These are phyloP conservation scores for Ophiostoma ips DNA, from an alignment of 2,329 filamentous ascomycete genomes.

Conservation along the genomic window DNA sequence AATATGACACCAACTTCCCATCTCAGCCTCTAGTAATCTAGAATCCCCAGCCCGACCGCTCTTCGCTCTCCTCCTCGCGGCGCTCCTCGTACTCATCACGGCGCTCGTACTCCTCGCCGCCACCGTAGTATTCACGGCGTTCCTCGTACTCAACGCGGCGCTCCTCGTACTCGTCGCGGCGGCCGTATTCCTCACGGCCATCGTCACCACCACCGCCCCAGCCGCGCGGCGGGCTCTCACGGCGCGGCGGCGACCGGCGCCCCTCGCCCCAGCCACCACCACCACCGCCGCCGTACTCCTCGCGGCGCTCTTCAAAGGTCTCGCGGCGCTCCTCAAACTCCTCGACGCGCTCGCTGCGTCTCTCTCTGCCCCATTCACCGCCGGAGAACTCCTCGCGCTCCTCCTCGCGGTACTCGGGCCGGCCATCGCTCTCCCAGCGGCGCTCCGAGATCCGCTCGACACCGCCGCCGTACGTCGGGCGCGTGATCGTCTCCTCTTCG, in stretches of 20 bases:
- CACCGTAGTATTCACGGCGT: background rate
- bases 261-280: background rate
- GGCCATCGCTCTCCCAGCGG: constrained; percentile 24
- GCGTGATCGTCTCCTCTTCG: constrained; percentile 42
- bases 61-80: constrained; percentile 7
- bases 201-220: constrained; percentile 11
- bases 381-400: constrained; percentile 13
- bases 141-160: background rate
- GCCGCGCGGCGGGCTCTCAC: constrained; percentile 5
- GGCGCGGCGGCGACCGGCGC: background rate
- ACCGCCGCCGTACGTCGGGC: constrained; percentile 29
- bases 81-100: constrained; percentile 3
- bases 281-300: background rate
- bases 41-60: background rate
- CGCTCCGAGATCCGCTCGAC: constrained; percentile 46
- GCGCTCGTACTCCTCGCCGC: background rate
- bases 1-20: too few species aligned
- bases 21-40: too few species aligned
- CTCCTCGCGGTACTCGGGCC: constrained; percentile 5
- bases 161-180: background rate
- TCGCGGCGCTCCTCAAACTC: constrained; percentile 5
- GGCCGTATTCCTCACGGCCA: constrained; percentile 5
- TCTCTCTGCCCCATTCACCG: background rate
- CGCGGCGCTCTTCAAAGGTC: background rate
- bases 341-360: background rate